Evolutionary conservation across 306 rosid species (phyloP).

Genomic region (Rosa rugosa): DNA sequence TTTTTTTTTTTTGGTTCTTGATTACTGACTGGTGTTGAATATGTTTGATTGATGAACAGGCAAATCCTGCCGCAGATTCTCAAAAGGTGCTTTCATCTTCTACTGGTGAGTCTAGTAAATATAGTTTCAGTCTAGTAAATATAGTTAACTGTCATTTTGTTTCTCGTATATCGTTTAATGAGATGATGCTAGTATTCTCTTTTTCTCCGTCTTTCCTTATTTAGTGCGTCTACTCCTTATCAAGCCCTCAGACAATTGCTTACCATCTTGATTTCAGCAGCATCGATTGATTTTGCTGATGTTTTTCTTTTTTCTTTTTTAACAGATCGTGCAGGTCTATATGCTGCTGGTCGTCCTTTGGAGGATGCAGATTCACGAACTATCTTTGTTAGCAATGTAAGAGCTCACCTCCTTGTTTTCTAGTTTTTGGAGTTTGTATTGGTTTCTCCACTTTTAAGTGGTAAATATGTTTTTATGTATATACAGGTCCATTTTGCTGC

Average conservation of each 20-base stretch:
- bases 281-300: background rate
- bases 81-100: constrained; percentile 48
- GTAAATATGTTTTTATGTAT: background rate
- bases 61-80: constrained; percentile 42
- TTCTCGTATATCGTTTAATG: background rate
- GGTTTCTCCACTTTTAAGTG: background rate
- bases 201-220: background rate
- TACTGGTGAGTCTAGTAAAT: constrained; percentile 67
- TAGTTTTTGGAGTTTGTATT: background rate
- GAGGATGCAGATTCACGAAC: constrained; percentile 90
- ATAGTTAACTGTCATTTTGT: background rate
- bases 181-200: background rate
- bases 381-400: constrained; percentile 91
- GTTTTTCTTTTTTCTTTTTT: background rate
- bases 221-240: background rate
- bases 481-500: constrained; percentile 94
- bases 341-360: constrained; percentile 56
- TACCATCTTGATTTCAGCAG: background rate
- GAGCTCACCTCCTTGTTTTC: constrained; percentile 26
- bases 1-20: background rate
- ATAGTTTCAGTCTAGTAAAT: constrained; percentile 17
- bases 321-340: constrained; percentile 47
- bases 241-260: background rate
- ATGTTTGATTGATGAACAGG: constrained; percentile 40
- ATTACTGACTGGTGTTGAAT: constrained; percentile 12